Evolutionary conservation across 75 land plant species (phyloP).

Genomic region (Picea glauca): DNA sequence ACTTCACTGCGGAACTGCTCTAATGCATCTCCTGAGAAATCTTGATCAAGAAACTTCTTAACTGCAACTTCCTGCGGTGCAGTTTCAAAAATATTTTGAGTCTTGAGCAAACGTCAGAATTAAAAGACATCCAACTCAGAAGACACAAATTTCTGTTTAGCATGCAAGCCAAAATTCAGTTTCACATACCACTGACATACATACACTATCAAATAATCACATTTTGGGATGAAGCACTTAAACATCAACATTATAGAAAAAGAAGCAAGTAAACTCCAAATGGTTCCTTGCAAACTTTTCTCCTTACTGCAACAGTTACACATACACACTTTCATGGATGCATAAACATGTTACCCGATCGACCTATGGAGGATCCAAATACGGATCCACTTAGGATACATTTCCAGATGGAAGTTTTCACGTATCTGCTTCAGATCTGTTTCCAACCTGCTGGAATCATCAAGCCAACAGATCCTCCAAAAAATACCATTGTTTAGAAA

Average conservation of each 20-base stretch:
- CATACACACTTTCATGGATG: too few relatives aligned
- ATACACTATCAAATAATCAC: neutral
- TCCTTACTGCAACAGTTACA: too few relatives aligned
- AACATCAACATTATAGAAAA: neutral
- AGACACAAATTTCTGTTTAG: neutral
- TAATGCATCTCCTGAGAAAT: constrained; percentile 81
- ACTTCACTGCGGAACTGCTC: constrained; percentile 87
- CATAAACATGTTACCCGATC: too few relatives aligned
- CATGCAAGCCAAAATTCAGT: too few relatives aligned
- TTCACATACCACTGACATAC: too few relatives aligned
- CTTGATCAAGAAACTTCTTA: constrained; percentile 89
- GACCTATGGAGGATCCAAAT: too few relatives aligned
- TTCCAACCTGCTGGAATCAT: too few relatives aligned
- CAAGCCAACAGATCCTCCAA: too few relatives aligned
- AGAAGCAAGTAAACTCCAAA: neutral
- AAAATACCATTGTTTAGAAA: too few relatives aligned
- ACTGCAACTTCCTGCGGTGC: constrained; percentile 92
- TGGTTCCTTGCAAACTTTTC: neutral
- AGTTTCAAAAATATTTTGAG: neutral
- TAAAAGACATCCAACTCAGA: neutral
- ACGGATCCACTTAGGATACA: too few relatives aligned
- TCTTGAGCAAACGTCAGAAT: neutral
- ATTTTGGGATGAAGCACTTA: neutral
- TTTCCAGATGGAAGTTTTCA: too few relatives aligned
- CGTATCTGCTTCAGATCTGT: too few relatives aligned